phyloP scores from a whole-genome alignment of 1,284 basidiomycete genomes.

The Puccinia triticina region DNA sequence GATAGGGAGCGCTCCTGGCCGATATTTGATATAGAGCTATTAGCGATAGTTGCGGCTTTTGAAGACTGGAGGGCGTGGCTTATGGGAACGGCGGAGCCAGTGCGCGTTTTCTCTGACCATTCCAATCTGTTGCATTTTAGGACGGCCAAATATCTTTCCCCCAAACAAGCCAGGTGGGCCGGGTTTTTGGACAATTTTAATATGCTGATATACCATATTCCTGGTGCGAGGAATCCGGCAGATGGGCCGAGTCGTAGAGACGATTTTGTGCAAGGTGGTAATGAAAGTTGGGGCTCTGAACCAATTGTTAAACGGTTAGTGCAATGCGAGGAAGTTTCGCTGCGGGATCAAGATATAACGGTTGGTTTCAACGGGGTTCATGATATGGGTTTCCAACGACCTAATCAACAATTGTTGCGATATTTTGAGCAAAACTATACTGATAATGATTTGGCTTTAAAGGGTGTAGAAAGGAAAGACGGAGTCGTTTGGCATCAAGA shows the following conservation, averaged over 20 bases:
- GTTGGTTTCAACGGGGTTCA: not conserved
- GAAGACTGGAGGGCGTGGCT: too few relatives aligned
- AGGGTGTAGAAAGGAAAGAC: not conserved
- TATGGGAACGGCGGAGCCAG: not conserved
- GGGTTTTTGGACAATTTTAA: too few relatives aligned
- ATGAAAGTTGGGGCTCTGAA: too few relatives aligned
- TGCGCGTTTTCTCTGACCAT: too few relatives aligned
- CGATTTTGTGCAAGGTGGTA: slow-evolving; percentile 13
- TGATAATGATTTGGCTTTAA: not conserved
- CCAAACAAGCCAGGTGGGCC: slow-evolving; percentile 8
- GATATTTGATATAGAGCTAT: not conserved
- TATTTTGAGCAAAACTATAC: not conserved
- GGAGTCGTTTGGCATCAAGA: slow-evolving; percentile 12
- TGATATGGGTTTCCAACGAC: too few relatives aligned
- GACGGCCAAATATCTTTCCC: not conserved
- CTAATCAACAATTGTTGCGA: not conserved
- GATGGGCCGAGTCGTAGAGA: not conserved
- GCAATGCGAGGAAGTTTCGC: not conserved
- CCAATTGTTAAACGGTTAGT: not conserved
- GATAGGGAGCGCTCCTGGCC: not conserved
- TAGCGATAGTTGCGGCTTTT: too few relatives aligned
- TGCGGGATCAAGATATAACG: too few relatives aligned
- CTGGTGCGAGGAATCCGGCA: slow-evolving; percentile 12
- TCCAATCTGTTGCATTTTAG: too few relatives aligned
- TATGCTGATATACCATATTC: slow-evolving; percentile 8